Evolutionary conservation across 176 grass and related monocot species (phyloP).

Genomic region (Saccharum officinarum): DNA sequence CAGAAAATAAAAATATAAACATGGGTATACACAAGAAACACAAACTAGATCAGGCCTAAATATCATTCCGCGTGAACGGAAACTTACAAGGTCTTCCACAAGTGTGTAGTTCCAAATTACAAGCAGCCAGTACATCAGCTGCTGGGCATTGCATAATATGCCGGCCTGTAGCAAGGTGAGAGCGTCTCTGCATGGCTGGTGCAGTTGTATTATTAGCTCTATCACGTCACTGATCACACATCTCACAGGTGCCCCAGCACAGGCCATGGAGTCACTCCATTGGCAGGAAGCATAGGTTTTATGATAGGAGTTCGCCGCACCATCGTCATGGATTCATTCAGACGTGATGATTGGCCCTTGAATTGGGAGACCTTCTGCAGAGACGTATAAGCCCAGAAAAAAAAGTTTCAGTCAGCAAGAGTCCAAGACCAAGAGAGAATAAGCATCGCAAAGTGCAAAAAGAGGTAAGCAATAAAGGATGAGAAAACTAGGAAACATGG

Average conservation of each 20-base stretch:
- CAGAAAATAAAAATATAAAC: conserved; percentile 13
- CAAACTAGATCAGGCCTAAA: conserved; percentile 6
- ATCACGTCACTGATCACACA: conserved; percentile 10
- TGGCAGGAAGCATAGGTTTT: conserved; percentile 56
- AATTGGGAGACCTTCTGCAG: conserved; percentile 76
- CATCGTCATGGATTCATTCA: conserved; percentile 66
- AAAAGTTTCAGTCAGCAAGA: not conserved
- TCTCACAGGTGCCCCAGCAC: conserved; percentile 63
- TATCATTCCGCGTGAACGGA: not conserved
- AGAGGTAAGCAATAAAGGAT: not conserved
- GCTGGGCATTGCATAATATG: not conserved
- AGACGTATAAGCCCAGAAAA: conserved; percentile 7
- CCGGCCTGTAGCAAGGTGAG: not conserved
- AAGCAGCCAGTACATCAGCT: conserved; percentile 16
- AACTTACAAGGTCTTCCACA: conserved; percentile 22
- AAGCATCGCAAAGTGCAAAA: not conserved
- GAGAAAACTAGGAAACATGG: not conserved
- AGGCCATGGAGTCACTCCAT: conserved; percentile 71
- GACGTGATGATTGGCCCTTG: conserved; percentile 59
- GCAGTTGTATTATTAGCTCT: conserved; percentile 32
- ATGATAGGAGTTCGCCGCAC: conserved; percentile 56
- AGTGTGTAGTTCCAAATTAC: conserved; percentile 21
- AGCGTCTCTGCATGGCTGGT: not conserved
- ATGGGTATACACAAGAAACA: conserved; percentile 18
- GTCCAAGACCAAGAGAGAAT: not conserved